Evolutionary conservation across 345 rosid species (phyloP), one percentile per base, ranked within the genome.

Genomic region (Populus ilicifolia): DNA sequence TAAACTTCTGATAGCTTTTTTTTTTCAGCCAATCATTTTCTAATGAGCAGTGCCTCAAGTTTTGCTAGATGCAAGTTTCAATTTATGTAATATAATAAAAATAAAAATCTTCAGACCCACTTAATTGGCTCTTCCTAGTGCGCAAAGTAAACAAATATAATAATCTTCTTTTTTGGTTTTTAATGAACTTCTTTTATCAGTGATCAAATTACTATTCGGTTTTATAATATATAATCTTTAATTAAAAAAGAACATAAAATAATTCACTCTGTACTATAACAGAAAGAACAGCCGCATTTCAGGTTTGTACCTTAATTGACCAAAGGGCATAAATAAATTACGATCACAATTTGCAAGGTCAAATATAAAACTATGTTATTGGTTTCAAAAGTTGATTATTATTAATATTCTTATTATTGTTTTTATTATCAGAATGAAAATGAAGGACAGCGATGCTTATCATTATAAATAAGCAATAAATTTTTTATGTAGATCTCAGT

Each of bases 381-480:
- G 66, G 80, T 54, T 75, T 62, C 35, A 54, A 80, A 83, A 84
- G 63, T 65, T 64, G 0, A 43, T 43, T 43, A 43, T 41, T 41
- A 10, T 43, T 43, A 43, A 41, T 41, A 41, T 10, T 41, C 13
- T 38, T 38, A 38, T 27, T 56, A 9, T n/a, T 12, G 23, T 63
- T 11, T 9, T 63, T 25, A 27, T 63, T 25, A 64, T 64, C 27
- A 70, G 46, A 73, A 4, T 72, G 69, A 61, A 71, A 76, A 67
- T 61, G 80, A 79, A 68, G 74, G 84, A 61, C 21, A 80, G 81
- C 67, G 84, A 78, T 78, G 67, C 77, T 82, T 71, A 66, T 83
- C 43, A 67, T 50, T 76, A 46, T 75, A 72, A 69, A 44, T 66
- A 78, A 65, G 38, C 69, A 64, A 65, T 48, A 68, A 33, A 48